Evolutionary conservation across 371 early-diverging fungal species (phyloP).

Genomic region (Mucor ambiguus): DNA sequence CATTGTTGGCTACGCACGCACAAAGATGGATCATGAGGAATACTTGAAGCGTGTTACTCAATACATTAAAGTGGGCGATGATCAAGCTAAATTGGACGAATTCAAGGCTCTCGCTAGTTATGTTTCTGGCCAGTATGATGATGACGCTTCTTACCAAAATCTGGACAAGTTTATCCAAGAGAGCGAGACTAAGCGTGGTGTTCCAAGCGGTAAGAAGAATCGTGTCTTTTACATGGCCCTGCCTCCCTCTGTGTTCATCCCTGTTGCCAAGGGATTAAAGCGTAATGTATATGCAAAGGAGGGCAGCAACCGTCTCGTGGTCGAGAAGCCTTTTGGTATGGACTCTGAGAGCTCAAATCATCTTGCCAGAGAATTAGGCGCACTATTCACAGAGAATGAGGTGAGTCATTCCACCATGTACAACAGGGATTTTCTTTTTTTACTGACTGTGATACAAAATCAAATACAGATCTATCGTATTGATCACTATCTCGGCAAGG

Average conservation of each 20-base stretch:
- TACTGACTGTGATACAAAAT: neutral
- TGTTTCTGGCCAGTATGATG: constrained; percentile 89
- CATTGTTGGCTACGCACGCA: constrained; percentile 97
- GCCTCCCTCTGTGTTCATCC: constrained; percentile 94
- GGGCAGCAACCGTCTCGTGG: constrained; percentile 80
- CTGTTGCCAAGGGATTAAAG: constrained; percentile 79
- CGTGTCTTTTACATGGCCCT: constrained; percentile 94
- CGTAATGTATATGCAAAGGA: constrained; percentile 62
- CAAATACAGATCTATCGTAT: constrained; percentile 87
- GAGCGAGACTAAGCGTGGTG: constrained; percentile 46
- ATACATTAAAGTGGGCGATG: constrained; percentile 63
- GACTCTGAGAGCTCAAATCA: constrained; percentile 79
- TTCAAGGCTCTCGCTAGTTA: constrained; percentile 87
- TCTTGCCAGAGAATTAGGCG: constrained; percentile 70
- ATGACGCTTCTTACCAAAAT: constrained; percentile 69
- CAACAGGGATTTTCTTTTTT: neutral
- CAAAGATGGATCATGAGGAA: constrained; percentile 76
- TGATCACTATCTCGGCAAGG: constrained; percentile 98
- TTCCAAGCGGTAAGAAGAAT: constrained; percentile 25
- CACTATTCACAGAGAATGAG: constrained; percentile 83
- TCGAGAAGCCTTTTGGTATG: constrained; percentile 99
- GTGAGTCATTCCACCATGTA: constrained; percentile 27
- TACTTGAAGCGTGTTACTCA: constrained; percentile 82
- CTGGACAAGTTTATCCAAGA: constrained; percentile 64
- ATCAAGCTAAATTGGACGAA: constrained; percentile 43